Evolutionary conservation across 2,329 filamentous ascomycete species (phyloP).

Genomic region (Emydomyces testavorans): DNA sequence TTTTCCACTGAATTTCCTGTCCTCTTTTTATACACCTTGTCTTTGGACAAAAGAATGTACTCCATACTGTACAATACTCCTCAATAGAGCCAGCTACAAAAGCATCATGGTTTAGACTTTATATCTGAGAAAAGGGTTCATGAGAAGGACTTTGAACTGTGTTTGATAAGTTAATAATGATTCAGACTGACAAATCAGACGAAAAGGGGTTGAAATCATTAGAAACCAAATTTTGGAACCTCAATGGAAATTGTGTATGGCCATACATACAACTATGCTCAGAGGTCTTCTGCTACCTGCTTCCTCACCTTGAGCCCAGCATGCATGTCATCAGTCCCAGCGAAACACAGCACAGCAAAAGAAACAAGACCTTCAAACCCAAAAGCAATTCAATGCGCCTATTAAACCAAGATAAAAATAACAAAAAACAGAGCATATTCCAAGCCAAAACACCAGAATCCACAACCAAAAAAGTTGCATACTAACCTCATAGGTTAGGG

Average conservation of each 20-base stretch:
- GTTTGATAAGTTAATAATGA: background rate
- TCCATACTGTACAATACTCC: slow-evolving; percentile 3
- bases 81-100: background rate
- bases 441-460: background rate
- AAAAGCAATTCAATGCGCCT: background rate
- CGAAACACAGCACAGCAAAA: background rate
- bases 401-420: background rate
- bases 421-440: background rate
- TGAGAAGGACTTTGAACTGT: background rate
- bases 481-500: background rate
- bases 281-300: no score
- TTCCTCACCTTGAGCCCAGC: no score
- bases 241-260: no score
- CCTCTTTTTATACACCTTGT: background rate
- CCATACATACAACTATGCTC: no score
- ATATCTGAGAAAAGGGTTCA: background rate
- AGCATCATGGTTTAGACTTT: background rate
- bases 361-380: background rate
- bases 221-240: no score
- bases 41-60: slow-evolving; percentile 1
- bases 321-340: no score
- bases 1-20: background rate
- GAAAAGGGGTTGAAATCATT: no score
- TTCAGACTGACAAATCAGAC: no score
- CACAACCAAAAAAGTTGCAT: background rate